Conservation (phyloP, 352 stramenopile genomes). For the Thalassiosira livingstoniorum region DNA sequence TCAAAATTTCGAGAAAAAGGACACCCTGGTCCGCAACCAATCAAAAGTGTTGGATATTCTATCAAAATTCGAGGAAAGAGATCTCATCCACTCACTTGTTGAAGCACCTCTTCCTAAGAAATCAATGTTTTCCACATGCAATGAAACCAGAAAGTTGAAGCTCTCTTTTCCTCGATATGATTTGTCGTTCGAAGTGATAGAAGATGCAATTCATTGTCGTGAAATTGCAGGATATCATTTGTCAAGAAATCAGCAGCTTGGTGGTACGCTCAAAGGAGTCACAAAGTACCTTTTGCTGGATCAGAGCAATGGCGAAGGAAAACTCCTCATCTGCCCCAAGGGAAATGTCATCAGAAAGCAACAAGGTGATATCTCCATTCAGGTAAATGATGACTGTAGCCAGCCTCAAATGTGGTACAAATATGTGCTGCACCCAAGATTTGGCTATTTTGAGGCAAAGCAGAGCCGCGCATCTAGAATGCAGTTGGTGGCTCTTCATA, state of each 20-base stretch:
- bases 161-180: background rate
- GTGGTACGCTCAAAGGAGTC: background rate
- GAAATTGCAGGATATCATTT: background rate
- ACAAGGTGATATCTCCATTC: background rate
- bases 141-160: constrained; percentile 32
- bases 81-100: constrained; percentile 50
- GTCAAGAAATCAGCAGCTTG: background rate
- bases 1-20: constrained; percentile 18
- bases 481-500: constrained; percentile 56
- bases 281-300: background rate
- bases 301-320: background rate
- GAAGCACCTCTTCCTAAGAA: constrained; percentile 36
- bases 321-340: background rate
- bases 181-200: background rate
- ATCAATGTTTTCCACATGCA: constrained; percentile 49
- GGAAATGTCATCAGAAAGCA: background rate
- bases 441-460: background rate
- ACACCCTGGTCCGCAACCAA: constrained; percentile 46
- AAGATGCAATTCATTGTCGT: background rate
- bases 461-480: constrained; percentile 47
- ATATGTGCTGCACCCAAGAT: background rate
- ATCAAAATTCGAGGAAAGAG: constrained; percentile 48
- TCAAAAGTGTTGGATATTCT: constrained; percentile 44
- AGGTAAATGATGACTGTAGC: constrained; percentile 6
- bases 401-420: background rate